Base-by-base conservation (phyloP, 352 stramenopile species). In the Elongisporangium prolatum region DNA sequence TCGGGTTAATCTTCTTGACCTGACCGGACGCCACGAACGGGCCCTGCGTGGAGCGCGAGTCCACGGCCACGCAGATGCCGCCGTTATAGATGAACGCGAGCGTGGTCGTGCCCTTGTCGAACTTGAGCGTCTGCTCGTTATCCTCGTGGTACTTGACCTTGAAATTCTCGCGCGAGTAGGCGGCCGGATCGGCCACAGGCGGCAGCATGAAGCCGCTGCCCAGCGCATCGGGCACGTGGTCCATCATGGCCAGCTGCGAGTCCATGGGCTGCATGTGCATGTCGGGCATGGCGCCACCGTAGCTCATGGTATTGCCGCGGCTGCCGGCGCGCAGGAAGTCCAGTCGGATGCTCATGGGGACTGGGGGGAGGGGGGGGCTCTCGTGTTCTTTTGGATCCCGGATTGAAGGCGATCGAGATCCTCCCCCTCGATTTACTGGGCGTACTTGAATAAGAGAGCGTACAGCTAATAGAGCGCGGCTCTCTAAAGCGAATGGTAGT, bases 1-100 rank as follows among this genome's bases (percentile, higher is more conserved):
- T 99, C 77, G 98, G 92, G 80, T 99, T 99, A 17, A 99, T 87
- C 80, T 99, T 99, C 72, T 99, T 98, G 24, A 99, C 97, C 40
- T 98, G 97, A 21, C 97, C 90, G 24, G 97, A 99, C 9, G 97
- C 94, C 50, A 99, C 98, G 90, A 99, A 99, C 34, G 95, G 82
- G 9, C 98, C 98, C 91, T 98, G 98, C 25, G 97, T 99, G 37
- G 96, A 98, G 62, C 98, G 91, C 57, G 97, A 99, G 81, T 99
- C 98, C 37, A 99, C 98, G 54, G 92, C 96, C 24, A 99, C 96
- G 64, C 99, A 88, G 63, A 99, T 98, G 52, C 97, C 93, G 49
- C 93, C 93, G 63, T 99, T 84, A 80, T 99, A 99, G 79, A 99
- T 99, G 82, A 99, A 99, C 34, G 97, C 97, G 16, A 99, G 85